Conservation (phyloP, 192 early-diverging fungal species). For the Rhizoclosmatium globosum region DNA sequence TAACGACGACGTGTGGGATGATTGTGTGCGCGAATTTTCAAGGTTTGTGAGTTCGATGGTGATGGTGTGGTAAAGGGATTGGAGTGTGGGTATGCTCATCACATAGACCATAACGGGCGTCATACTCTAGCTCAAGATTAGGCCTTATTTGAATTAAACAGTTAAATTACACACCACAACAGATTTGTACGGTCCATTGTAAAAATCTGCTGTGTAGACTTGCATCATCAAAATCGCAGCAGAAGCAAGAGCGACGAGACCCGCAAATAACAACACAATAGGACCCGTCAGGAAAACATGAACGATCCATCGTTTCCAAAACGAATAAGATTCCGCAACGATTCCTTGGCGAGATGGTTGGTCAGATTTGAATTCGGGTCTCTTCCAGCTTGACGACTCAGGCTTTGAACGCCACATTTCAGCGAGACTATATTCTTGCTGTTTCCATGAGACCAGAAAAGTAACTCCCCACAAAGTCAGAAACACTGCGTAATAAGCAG, state of each 20-base stretch:
- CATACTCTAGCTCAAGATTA: conserved; percentile 32
- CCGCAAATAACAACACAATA: conserved; percentile 61
- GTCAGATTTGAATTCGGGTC: conserved; percentile 75
- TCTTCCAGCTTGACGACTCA: conserved; percentile 62
- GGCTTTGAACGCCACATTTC: conserved; percentile 78
- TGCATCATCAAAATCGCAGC: conserved; percentile 61
- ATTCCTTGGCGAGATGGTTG: conserved; percentile 64
- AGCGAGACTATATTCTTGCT: conserved; percentile 75
- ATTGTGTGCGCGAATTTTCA: conserved; percentile 83
- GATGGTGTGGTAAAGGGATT: conserved; percentile 67
- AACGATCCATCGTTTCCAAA: conserved; percentile 70
- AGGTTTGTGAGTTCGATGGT: conserved; percentile 73
- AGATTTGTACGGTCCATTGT: conserved; percentile 43
- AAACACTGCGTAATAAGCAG: conserved; percentile 69
- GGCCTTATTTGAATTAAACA: no score
- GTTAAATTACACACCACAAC: neutral
- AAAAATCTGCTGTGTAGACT: conserved; percentile 82
- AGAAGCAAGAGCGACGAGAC: conserved; percentile 66
- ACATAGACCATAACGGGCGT: conserved; percentile 80
- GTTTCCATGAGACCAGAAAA: conserved; percentile 85
- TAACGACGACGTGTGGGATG: conserved; percentile 72
- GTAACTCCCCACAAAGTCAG: conserved; percentile 65
- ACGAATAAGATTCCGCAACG: conserved; percentile 54
- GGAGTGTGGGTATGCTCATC: conserved; percentile 74
- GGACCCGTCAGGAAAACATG: conserved; percentile 37